These are phyloP conservation scores for Solanum lignicaule DNA, from an alignment of 257 asterid genomes.

Conservation along the genomic window DNA sequence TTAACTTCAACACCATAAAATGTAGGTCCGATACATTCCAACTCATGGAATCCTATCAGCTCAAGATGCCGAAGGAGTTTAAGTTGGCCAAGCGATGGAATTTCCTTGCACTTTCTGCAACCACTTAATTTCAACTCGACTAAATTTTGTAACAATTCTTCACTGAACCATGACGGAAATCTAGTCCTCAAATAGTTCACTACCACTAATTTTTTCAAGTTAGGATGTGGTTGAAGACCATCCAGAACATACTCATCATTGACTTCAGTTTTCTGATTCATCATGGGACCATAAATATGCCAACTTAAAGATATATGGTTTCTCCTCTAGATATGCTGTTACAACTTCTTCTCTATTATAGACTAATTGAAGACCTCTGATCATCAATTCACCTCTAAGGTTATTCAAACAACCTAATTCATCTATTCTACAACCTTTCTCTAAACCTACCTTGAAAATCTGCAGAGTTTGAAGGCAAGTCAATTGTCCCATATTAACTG, in stretches of 20 bases:
- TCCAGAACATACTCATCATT: neutral
- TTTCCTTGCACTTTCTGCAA: constrained; percentile 1
- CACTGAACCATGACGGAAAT: no score
- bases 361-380: constrained; percentile 1
- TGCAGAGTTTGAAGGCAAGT: neutral
- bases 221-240: neutral
- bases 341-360: constrained; percentile 1
- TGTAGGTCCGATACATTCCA: neutral
- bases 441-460: neutral
- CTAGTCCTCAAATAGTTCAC: no score
- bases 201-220: no score
- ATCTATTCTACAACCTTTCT: no score
- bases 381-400: neutral
- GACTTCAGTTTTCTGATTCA: neutral
- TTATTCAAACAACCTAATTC: no score
- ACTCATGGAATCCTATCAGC: no score
- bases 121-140: no score
- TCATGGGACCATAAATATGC: neutral
- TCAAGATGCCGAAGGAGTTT: neutral
- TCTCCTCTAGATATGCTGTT: neutral
- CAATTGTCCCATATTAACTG: neutral
- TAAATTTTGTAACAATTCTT: no score
- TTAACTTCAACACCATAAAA: neutral
- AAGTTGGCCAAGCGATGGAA: constrained; percentile 4
- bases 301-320: neutral